Evolutionary conservation across 176 grass and related monocot genomes (phyloP), one percentile per base, ranked within the genome.

Genomic region (Triticum monococcum): DNA sequence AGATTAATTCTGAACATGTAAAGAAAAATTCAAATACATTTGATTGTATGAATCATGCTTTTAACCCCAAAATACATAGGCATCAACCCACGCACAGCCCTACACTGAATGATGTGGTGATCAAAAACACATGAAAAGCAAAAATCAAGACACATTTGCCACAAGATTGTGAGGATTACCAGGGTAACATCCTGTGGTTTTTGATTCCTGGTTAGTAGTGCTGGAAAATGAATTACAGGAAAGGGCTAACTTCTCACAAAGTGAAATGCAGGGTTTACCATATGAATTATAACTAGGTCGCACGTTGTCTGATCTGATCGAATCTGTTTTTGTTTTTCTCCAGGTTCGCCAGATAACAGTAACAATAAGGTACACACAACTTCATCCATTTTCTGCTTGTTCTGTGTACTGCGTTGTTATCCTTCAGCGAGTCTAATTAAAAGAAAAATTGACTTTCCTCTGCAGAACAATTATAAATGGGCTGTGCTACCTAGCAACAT

Each of bases 331-430:
- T 65, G 25, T 30, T 20, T 75, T 45, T 91, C 63, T 92, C 50
- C 93, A 98, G 96, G 96, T 88, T 78, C 93, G 96, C 54, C 96
- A 98, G 52, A 96, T 98, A 92, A 95, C 96, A 26, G 88, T 98
- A 72, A 98, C 93, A 88, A 87, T 98, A 91, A 94, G 95, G 95
- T 98, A 30, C 64, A 14, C 95, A 31, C 37, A 18, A 20, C 81
- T 83, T 8, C 45, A 69, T 89, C 60, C 28, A 36, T 79, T 76
- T 54, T 32, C 43, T 28, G 10, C 50, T 74, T 72, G 23, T 88
- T 80, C 20, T 41, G 2, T 77, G 22, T n/a, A 7, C n/a, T 67
- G 10, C 72, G 22, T 68, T 87, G 30, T 23, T 33, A 50, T 22
- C 72, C 78, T 24, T 75, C 8, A 28, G 23, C 17, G 46, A 45